Base-by-base conservation (phyloP, 2,329 filamentous ascomycete genomes). In the Xylaria sp. region DNA sequence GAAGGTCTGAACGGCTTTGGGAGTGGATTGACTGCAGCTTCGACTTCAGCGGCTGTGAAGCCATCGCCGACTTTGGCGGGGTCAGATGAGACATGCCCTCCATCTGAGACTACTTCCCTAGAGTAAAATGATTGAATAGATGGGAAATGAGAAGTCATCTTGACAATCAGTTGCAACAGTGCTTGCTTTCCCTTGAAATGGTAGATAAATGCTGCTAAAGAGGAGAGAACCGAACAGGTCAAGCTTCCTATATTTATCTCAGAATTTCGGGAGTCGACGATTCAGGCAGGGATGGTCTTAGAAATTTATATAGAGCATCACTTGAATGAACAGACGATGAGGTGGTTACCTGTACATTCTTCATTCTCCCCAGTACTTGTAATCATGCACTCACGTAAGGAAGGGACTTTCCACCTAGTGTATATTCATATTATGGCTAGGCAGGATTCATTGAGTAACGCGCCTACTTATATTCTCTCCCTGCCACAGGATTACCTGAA, bases 31-130 rank as follows among this genome's bases (percentile, higher is more conserved):
- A 81, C 66, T 1, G 78, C 77, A 23, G 78, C 78, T 18, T 81
- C 78, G 1, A 85, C 69, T 72, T 88, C 86, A 20, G 80, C 78
- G 15, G 80, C 70, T 2, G 85, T 88, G 78, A 89, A 89, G 37
- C 86, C 87, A 78, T 88, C 86, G 46, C 84, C 82, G 15, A 78
- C 73, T 51, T 71, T 71, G 8, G 34, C 18, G 2, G 12, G 39
- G 23, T 28, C 37, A 1, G 63, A 46, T 52, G 69, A 65, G 50
- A 77, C 74, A 13, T 50, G 18, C 18, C 13, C 52, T 23, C 50
- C 52, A 34, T 12, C 46, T 0, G 62, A 52, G 13, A 63, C 60
- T 4, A 75, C 37, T 51, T 80, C 78, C 48, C 75, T 76, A 23
- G 76, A 75, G 59, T 78, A 81, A 68, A 81, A 82, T 3, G 79